phyloP scores from a whole-genome alignment of 495 filamentous ascomycete species.

The Bathelium albidoporum region DNA sequence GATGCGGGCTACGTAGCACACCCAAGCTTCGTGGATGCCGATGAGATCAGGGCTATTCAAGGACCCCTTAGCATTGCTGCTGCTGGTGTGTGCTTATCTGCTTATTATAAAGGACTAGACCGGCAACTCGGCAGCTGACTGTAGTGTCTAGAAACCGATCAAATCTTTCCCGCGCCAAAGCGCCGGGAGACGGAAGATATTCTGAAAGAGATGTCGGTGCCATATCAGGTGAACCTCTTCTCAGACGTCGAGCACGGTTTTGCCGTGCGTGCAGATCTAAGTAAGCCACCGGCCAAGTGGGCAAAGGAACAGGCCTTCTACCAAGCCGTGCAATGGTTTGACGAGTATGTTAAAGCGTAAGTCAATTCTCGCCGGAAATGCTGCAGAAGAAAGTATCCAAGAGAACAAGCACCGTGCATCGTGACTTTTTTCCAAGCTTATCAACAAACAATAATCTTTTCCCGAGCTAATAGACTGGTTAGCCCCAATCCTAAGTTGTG shows the following conservation, averaged over 20 bases:
- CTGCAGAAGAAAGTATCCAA: too few relatives aligned
- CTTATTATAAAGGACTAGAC: background rate
- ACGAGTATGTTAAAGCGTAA: background rate
- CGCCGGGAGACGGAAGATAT: slow-evolving; percentile 8
- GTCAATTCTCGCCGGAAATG: background rate
- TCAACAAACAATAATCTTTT: background rate
- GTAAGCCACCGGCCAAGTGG: background rate
- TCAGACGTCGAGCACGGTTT: slow-evolving; percentile 12
- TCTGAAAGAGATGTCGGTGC: slow-evolving; percentile 6
- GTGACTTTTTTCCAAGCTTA: too few relatives aligned
- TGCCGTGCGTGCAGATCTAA: slow-evolving; percentile 8
- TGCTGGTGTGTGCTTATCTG: slow-evolving; percentile 3
- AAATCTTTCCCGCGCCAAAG: slow-evolving; percentile 57
- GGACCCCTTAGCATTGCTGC: slow-evolving; percentile 10
- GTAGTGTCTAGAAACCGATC: slow-evolving; percentile 50
- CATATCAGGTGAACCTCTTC: slow-evolving; percentile 10
- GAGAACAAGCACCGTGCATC: too few relatives aligned
- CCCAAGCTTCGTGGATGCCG: slow-evolving; percentile 64
- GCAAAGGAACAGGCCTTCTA: slow-evolving; percentile 14
- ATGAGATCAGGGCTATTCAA: slow-evolving; percentile 58
- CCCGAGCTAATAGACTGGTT: background rate
- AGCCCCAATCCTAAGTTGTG: background rate
- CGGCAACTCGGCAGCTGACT: background rate
- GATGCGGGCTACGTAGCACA: slow-evolving; percentile 67
- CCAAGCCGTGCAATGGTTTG: slow-evolving; percentile 9